These are phyloP conservation scores for Brassica nigra DNA, from an alignment of 345 rosid genomes.

Conservation along the genomic window DNA sequence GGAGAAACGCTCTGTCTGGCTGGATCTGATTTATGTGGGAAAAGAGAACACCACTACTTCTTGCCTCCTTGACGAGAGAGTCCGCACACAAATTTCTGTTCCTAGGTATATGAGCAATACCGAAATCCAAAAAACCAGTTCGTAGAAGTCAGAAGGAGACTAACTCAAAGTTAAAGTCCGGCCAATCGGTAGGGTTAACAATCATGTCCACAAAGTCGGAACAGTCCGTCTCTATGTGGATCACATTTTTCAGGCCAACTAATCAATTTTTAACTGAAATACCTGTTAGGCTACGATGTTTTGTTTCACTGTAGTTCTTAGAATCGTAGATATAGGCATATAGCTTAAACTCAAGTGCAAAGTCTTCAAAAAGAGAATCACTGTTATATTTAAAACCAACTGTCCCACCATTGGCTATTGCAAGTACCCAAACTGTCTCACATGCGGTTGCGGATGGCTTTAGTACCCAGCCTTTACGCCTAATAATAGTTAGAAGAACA, in stretches of 20 bases:
- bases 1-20: no score
- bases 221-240: no score
- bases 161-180: no score
- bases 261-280: neutral
- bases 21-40: no score
- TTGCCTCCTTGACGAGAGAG: no score
- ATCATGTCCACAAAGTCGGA: no score
- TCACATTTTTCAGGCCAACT: neutral
- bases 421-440: slow-evolving; percentile 4
- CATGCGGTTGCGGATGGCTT: neutral
- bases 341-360: neutral
- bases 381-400: neutral
- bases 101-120: no score
- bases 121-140: no score
- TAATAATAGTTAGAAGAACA: slow-evolving; percentile 17
- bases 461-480: neutral
- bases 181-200: no score
- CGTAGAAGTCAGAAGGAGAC: no score
- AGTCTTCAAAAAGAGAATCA: neutral
- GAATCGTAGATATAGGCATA: neutral
- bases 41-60: no score
- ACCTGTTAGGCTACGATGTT: neutral
- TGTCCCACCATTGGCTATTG: neutral
- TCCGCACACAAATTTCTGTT: no score
- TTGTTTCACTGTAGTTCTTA: neutral